Percentiles rank a stretch among this genome's conserved stretches.
Conservation (phyloP, 345 rosid genomes). For the Ceriops tagal region DNA sequence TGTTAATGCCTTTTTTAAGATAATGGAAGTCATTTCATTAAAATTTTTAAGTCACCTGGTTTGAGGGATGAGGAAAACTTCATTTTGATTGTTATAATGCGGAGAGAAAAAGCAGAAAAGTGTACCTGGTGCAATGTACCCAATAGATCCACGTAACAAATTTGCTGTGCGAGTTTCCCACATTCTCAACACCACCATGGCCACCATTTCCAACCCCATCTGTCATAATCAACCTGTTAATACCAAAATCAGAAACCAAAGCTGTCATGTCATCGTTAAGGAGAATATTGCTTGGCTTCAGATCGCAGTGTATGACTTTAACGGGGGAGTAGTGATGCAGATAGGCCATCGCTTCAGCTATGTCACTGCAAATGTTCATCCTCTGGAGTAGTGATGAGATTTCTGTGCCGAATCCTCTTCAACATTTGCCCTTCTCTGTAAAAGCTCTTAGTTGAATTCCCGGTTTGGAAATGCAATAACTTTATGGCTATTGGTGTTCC, state of each 20-base stretch:
- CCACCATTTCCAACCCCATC: conserved; percentile 31
- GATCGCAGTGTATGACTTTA: conserved; percentile 54
- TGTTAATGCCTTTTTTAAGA: no score
- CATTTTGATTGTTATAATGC: neutral
- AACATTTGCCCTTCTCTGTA: conserved; percentile 56
- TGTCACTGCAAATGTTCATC: conserved; percentile 50
- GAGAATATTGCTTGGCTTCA: conserved; percentile 63
- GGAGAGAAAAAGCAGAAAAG: conserved; percentile 2
- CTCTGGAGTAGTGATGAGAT: conserved; percentile 45
- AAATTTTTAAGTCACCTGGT: no score
- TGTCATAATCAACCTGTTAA: conserved; percentile 44
- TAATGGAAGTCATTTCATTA: no score
- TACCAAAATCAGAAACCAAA: conserved; percentile 58
- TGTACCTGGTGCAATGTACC: conserved; percentile 63
- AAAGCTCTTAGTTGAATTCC: conserved; percentile 51
- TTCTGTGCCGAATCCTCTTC: conserved; percentile 53
- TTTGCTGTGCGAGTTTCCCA: conserved; percentile 51
- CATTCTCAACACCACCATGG: conserved; percentile 27
- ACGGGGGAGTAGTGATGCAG: conserved; percentile 59
- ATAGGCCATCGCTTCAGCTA: conserved; percentile 63
- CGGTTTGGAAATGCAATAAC: conserved; percentile 42
- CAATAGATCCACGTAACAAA: conserved; percentile 44
- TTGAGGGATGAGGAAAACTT: neutral
- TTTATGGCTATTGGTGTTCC: conserved; percentile 48
- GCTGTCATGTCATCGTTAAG: conserved; percentile 64